Evolutionary conservation across 1,139 yeast species (phyloP).

Genomic region (Blastobotrys indianensis): DNA sequence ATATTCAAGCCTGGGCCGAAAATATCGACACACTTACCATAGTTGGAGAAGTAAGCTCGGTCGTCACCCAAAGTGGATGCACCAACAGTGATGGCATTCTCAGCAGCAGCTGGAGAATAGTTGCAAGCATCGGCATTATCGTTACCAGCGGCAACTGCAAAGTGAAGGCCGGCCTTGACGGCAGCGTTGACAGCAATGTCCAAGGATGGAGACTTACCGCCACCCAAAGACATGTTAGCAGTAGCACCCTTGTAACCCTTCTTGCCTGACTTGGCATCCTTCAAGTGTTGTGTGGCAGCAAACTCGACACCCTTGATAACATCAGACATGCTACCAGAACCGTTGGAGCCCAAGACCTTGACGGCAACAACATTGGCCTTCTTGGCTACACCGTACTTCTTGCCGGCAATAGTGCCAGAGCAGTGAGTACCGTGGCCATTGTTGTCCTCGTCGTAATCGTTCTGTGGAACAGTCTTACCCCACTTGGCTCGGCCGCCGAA

Average conservation of each 20-base stretch:
- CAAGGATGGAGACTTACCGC: slow-evolving; percentile 49
- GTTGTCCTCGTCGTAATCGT: slow-evolving; percentile 79
- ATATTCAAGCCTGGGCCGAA: slow-evolving; percentile 56
- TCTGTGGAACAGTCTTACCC: slow-evolving; percentile 87
- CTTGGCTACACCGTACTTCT: slow-evolving; percentile 58
- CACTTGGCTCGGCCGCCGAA: slow-evolving; percentile 89
- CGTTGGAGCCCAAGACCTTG: slow-evolving; percentile 47
- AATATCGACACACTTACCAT: slow-evolving; percentile 59
- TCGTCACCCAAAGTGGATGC: slow-evolving; percentile 47
- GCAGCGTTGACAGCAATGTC: slow-evolving; percentile 56
- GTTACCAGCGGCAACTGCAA: slow-evolving; percentile 65
- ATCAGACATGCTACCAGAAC: slow-evolving; percentile 45
- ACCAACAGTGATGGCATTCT: slow-evolving; percentile 56
- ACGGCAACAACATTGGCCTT: slow-evolving; percentile 56
- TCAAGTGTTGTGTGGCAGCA: slow-evolving; percentile 37
- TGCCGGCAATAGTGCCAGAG: slow-evolving; percentile 58
- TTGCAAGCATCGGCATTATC: slow-evolving; percentile 59
- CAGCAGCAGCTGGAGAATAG: slow-evolving; percentile 57
- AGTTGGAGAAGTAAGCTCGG: slow-evolving; percentile 56
- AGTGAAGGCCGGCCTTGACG: slow-evolving; percentile 52
- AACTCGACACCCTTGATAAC: slow-evolving; percentile 45
- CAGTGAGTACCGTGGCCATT: slow-evolving; percentile 80
- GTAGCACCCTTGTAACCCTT: slow-evolving; percentile 52
- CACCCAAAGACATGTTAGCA: slow-evolving; percentile 59
- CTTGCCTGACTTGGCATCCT: slow-evolving; percentile 34